Evolutionary conservation across 2,329 filamentous ascomycete genomes (phyloP), one percentile per base, ranked within the genome.

Genomic region (Paraphaeosphaeria minitans): DNA sequence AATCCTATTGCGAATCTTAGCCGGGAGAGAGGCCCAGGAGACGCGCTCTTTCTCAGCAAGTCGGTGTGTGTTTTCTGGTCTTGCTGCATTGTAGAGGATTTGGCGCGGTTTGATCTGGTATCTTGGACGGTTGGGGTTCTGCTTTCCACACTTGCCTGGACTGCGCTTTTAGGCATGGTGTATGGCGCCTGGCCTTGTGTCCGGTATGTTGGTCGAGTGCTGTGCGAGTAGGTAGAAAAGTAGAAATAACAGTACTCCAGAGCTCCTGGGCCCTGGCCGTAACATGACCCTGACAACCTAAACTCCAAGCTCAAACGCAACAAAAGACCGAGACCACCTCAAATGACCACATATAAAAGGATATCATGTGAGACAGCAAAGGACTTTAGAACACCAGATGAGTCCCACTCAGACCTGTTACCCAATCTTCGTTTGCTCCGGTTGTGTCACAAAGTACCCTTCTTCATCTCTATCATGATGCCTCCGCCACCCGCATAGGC

Each of bases 341-440:
- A 33, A 35, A 19, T 5, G 13, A 49, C 21, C 4, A 35, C n/a
- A 13, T 2, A 2, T 12, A 12, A 27, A 47, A 37, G 13, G 8
- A 39, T 24, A 16, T 16, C 9, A 8, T 37, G 12, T 7, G 22
- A 50, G 13, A 21, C 10, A 4, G 10, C 7, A 24, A 27, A 27
- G 13, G 24, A 46, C 13, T 12, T 7, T 5, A n/a, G 39, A 37
- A 7, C 12, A 47, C 8, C 8, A 27, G 19, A 13, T 41, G 21
- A 5, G 14, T 13, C 12, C 21, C 42, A 22, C 50, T 53, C 53
- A 48, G 14, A 22, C 6, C 22, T 35, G 33, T 8, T 16, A 5
- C 50, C 14, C 52, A 24, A 8, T 35, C 43, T 46, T 21, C 31
- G 19, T 19, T 82, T 76, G 49, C 79, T n/a, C 79, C 70, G 24